These are phyloP conservation scores for Taphrina confusa DNA, from an alignment of 1,139 yeast species.

Conservation along the genomic window DNA sequence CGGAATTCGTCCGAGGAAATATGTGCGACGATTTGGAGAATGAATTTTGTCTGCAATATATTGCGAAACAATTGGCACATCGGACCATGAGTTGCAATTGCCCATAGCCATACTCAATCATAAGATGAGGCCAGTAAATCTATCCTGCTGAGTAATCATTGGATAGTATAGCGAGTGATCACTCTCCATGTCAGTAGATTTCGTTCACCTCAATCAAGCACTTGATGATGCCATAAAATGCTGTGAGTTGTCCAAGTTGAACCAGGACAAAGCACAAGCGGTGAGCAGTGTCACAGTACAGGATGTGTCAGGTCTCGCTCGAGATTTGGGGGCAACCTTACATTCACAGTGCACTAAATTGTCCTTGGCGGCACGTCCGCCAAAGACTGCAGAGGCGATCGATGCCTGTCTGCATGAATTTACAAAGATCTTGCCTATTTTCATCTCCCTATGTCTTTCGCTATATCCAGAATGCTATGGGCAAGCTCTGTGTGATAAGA, in stretches of 20 bases:
- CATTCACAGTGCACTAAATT: slow-evolving; percentile 32
- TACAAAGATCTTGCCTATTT: slow-evolving; percentile 13
- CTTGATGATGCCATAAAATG: not conserved
- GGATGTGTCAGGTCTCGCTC: not conserved
- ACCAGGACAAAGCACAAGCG: no score
- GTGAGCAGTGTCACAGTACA: not conserved
- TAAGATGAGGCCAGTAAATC: no score
- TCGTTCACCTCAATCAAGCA: not conserved
- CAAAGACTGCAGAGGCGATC: slow-evolving; percentile 16
- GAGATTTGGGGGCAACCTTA: slow-evolving; percentile 13
- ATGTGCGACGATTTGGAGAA: no score
- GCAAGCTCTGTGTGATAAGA: slow-evolving; percentile 15
- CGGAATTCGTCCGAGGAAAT: no score
- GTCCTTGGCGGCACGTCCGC: slow-evolving; percentile 28
- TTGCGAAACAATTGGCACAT: no score
- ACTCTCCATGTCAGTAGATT: not conserved
- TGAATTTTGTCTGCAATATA: no score
- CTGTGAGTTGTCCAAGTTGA: not conserved
- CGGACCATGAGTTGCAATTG: no score
- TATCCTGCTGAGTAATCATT: no score
- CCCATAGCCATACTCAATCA: no score
- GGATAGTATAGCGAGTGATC: not conserved
- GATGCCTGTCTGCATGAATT: slow-evolving; percentile 14
- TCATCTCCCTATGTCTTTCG: slow-evolving; percentile 9
- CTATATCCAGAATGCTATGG: not conserved